These are phyloP conservation scores for Hyphodiscus sp. DNA, from an alignment of 2,329 filamentous ascomycete species.

Conservation along the genomic window DNA sequence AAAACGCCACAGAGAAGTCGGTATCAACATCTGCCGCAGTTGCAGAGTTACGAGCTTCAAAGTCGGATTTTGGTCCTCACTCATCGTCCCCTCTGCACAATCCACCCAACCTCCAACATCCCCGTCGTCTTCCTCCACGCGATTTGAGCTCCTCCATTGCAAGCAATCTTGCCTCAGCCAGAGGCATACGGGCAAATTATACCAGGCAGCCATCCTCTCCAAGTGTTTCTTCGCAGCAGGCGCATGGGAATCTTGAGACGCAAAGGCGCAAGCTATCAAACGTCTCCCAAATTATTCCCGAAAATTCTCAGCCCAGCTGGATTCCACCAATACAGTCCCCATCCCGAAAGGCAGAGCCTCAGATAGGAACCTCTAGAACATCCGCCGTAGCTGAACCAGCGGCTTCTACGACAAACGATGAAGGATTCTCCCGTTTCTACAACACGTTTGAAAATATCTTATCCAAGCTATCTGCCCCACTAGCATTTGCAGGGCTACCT, in stretches of 20 bases:
- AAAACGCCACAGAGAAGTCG: slow-evolving; percentile 23
- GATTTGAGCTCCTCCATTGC: slow-evolving; percentile 78
- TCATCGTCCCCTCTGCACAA: slow-evolving; percentile 23
- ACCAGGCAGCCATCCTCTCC: slow-evolving; percentile 64
- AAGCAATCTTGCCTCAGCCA: slow-evolving; percentile 78
- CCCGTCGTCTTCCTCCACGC: slow-evolving; percentile 45
- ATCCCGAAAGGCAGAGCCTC: slow-evolving; percentile 24
- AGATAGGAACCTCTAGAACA: slow-evolving; percentile 22
- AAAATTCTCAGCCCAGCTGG: slow-evolving; percentile 47
- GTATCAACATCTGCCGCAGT: slow-evolving; percentile 28
- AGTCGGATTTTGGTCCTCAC: slow-evolving; percentile 25
- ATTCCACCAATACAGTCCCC: slow-evolving; percentile 37
- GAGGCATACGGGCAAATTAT: slow-evolving; percentile 65
- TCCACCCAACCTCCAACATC: slow-evolving; percentile 23
- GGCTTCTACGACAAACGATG: slow-evolving; percentile 45
- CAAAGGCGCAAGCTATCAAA: slow-evolving; percentile 44
- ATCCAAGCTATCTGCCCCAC: slow-evolving; percentile 78
- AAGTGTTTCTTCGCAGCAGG: slow-evolving; percentile 66
- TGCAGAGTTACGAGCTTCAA: slow-evolving; percentile 27
- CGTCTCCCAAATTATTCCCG: slow-evolving; percentile 45
- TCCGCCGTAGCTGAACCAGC: slow-evolving; percentile 28
- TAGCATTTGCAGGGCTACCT: slow-evolving; percentile 89
- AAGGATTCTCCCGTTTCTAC: slow-evolving; percentile 87
- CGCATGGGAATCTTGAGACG: slow-evolving; percentile 61
- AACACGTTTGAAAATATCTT: slow-evolving; percentile 84